Conservation (phyloP, 306 rosid genomes). For the Fragaria ananassa region DNA sequence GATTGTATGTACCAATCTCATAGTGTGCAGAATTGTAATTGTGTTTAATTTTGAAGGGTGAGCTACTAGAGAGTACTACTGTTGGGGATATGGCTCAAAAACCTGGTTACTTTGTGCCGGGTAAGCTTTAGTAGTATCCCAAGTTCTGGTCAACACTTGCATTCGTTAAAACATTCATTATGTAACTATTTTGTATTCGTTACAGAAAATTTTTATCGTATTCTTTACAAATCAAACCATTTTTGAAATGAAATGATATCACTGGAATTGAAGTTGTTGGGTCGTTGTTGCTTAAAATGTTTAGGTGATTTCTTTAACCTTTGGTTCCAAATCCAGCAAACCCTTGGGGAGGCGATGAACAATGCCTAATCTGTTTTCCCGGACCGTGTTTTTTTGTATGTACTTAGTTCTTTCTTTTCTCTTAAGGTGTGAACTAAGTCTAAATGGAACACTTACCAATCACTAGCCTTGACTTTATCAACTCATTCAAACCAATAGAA, state of each 20-base stretch:
- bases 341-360: neutral
- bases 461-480: neutral
- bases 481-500: neutral
- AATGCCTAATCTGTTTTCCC: neutral
- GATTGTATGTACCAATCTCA: constrained; percentile 44
- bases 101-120: constrained; percentile 98
- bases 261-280: neutral
- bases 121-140: constrained; percentile 43
- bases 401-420: neutral
- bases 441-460: neutral
- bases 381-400: neutral
- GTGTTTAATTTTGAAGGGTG: constrained; percentile 91
- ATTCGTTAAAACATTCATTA: neutral
- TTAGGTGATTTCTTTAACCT: constrained; percentile 3
- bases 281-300: neutral
- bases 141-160: constrained; percentile 7
- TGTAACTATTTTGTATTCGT: neutral
- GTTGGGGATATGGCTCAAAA: constrained; percentile 97
- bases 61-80: constrained; percentile 71
- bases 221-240: neutral
- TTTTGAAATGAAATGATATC: neutral
- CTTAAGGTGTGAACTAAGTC: neutral
- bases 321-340: neutral
- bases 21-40: constrained; percentile 52
- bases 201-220: neutral